A percentile compares a stretch with the other conserved stretches of the same genome.
Evolutionary conservation across 2,329 filamentous ascomycete genomes (phyloP).

Genomic region (Botrytis sinoallii): DNA sequence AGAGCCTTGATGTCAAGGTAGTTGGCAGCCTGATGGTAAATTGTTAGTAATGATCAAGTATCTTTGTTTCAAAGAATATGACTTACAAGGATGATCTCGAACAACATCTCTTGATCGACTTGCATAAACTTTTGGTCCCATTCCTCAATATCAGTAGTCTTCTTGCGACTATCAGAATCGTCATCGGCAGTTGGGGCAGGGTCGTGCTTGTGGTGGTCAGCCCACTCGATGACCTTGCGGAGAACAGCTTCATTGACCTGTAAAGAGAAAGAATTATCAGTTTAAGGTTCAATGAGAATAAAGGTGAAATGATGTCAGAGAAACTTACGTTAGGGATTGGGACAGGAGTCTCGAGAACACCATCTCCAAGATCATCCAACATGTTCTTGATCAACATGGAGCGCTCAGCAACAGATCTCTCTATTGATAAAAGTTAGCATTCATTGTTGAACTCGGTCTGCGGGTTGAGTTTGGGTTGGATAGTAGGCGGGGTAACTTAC

Average conservation of each 20-base stretch:
- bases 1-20: conserved; percentile 99
- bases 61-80: not conserved
- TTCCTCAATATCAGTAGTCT: conserved; percentile 98
- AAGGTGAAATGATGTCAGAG: not conserved
- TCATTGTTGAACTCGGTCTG: conserved; percentile 20
- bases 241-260: conserved; percentile 90
- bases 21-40: conserved; percentile 72
- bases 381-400: conserved; percentile 98
- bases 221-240: conserved; percentile 97
- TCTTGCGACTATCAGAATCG: conserved; percentile 91
- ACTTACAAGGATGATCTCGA: conserved; percentile 94
- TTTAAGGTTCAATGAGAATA: conserved; percentile 14
- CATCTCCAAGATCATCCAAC: conserved; percentile 84
- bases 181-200: conserved; percentile 80
- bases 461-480: not conserved
- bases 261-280: conserved; percentile 20
- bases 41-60: not conserved
- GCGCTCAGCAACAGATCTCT: conserved; percentile 82
- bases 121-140: conserved; percentile 99
- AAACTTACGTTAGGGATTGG: conserved; percentile 76
- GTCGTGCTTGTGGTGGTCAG: conserved; percentile 89
- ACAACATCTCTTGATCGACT: conserved; percentile 99
- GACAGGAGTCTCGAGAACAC: conserved; percentile 51
- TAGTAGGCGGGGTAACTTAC: conserved; percentile 41
- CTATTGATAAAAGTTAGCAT: conserved; percentile 43